Evolutionary conservation across 805 yeast species (phyloP), one percentile per base, ranked within the genome.

Genomic region (Kluyveromyces aestuarii): DNA sequence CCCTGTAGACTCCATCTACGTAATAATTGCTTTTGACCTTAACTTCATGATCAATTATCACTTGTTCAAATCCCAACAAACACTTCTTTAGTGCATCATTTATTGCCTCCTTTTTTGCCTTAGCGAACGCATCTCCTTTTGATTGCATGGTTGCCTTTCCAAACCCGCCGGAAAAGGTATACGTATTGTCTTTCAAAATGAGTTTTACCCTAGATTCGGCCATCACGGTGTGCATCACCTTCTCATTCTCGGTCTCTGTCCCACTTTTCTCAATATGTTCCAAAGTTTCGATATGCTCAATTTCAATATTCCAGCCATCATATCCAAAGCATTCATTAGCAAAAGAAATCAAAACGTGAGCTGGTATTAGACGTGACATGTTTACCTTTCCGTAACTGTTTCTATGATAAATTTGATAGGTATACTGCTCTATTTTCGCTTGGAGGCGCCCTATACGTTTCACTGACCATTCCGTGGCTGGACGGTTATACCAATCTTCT

Each of bases 71-170:
- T 53, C 84, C 81, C 52, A 95, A 71, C 47, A 90, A 70, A 13
- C 91, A 82, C 45, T 93, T 72, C 65, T 88, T 89, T 49, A 84
- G 66, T 0, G 86, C 96, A 63, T 86, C 90, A 0, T 90, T 84
- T n/a, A 83, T 76, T 0, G 96, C 93, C 57, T 85, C 93, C 57
- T 87, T 86, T 62, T 80, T 82, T 49, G 95, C 84, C 60, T 86
- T 88, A 47, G 80, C 87, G 61, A 77, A 83, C 0, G 95, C 91
- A 68, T 78, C 77, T 2, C 84, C 83, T 60, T 79, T 82, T 8
- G 73, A 68, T 14, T 76, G 74, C 47, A 83, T 72, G 50, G 81
- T 82, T 19, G 79, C 76, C 45, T 75, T 77, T 6, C 95, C 96
- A 52, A 78, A 76, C 0, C 96, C 96, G 19, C 77, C 73, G 51